These are phyloP conservation scores for Dryadomyces quercus-mongolicae DNA, from an alignment of 2,329 filamentous ascomycete species.

Conservation along the genomic window DNA sequence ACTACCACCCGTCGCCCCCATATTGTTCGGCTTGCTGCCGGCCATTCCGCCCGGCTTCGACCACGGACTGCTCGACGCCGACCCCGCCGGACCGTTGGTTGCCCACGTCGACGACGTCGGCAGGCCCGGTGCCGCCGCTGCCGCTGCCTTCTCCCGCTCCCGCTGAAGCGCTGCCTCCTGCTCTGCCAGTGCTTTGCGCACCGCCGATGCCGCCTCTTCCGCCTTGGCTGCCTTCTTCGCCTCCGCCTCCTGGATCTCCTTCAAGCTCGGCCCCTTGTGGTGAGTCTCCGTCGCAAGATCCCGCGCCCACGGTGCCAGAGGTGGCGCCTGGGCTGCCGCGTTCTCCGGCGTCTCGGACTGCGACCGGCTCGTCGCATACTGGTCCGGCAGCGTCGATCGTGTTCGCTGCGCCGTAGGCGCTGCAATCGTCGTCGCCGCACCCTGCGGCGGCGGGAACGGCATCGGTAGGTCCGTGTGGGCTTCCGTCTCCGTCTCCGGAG, in stretches of 20 bases:
- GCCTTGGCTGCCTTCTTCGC: conserved; percentile 84
- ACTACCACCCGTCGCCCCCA: conserved; percentile 11
- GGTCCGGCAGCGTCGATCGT: conserved; percentile 71
- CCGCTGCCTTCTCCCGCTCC: conserved; percentile 44
- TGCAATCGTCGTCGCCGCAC: conserved; percentile 67
- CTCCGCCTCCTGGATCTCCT: conserved; percentile 93
- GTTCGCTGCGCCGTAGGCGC: conserved; percentile 81
- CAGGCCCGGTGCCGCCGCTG: conserved; percentile 60
- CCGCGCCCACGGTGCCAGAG: conserved; percentile 90
- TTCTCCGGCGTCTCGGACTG: conserved; percentile 64
- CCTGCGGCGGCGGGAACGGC: conserved; percentile 59
- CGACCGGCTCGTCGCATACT: conserved; percentile 47
- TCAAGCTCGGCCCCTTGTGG: conserved; percentile 82
- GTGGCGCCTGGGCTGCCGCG: conserved; percentile 37
- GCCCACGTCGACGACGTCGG: conserved; percentile 87
- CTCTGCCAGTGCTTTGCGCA: conserved; percentile 67
- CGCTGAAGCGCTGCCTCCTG: conserved; percentile 55
- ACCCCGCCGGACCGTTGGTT: conserved; percentile 57
- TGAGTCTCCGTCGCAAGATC: conserved; percentile 58
- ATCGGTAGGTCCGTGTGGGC: conserved; percentile 59
- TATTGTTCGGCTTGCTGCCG: conserved; percentile 26
- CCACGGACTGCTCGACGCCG: conserved; percentile 51
- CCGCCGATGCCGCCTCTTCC: conserved; percentile 67
- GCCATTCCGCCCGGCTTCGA: conserved; percentile 41
- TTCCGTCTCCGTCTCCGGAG: conserved; percentile 30